Conservation (phyloP, 768 basidiomycete genomes). For the Boletales sp. region DNA sequence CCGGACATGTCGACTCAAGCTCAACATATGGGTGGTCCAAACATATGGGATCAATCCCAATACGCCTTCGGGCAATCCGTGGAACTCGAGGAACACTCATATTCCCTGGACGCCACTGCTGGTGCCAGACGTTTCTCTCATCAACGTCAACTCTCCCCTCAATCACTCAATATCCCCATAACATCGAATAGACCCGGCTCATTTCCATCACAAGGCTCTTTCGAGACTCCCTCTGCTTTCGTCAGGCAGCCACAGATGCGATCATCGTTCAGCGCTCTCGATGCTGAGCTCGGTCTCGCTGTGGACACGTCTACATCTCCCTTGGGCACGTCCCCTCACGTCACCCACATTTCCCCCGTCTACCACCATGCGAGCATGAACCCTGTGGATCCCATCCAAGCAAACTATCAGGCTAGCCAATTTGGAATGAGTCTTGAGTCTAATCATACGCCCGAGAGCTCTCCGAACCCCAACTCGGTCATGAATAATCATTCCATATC, state of each 20-base stretch:
- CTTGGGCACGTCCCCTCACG: constrained; percentile 9
- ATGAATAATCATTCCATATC: constrained; percentile 3
- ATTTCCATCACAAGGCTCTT: constrained; percentile 12
- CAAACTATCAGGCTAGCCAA: constrained; percentile 14
- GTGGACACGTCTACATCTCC: constrained; percentile 15
- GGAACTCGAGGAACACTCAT: constrained; percentile 28
- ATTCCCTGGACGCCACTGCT: constrained; percentile 12
- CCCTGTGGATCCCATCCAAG: constrained; percentile 10
- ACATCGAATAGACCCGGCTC: constrained; percentile 7
- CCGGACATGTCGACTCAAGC: constrained; percentile 23
- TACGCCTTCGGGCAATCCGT: constrained; percentile 15
- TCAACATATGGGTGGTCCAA: constrained; percentile 5
- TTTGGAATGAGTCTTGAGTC: constrained; percentile 2
- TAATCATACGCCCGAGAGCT: constrained; percentile 8
- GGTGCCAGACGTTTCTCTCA: constrained; percentile 6
- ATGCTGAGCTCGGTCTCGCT: constrained; percentile 1
- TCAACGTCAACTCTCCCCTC: constrained; percentile 6
- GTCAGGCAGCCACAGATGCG: constrained; percentile 6
- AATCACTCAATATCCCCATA: not conserved
- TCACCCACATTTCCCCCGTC: constrained; percentile 7
- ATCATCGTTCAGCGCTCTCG: constrained; percentile 9
- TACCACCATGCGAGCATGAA: constrained; percentile 12
- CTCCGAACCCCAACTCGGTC: constrained; percentile 7
- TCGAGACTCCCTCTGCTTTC: constrained; percentile 10
- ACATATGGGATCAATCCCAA: constrained; percentile 17